phyloP scores from a whole-genome alignment of 495 filamentous ascomycete species.

The Corynascus novoguineensis region DNA sequence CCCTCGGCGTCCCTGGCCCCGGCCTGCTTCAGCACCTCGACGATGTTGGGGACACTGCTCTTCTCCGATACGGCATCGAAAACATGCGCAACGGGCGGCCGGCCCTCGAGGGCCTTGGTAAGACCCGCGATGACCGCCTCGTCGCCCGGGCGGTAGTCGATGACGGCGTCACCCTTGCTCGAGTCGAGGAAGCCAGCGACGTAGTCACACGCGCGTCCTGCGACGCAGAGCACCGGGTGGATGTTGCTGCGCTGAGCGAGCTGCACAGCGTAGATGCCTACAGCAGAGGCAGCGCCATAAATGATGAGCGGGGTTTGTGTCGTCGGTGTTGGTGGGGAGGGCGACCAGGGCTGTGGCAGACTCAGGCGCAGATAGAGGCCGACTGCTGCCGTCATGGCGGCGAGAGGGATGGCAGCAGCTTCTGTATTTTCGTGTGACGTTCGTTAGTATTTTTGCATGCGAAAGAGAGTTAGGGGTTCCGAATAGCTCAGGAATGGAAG shows the following conservation, averaged over 20 bases:
- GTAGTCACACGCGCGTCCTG: constrained; percentile 52
- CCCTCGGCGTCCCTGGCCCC: constrained; percentile 40
- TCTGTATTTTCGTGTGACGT: constrained; percentile 42
- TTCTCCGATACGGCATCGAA: constrained; percentile 58
- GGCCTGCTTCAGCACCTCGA: constrained; percentile 38
- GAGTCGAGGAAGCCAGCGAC: constrained; percentile 57
- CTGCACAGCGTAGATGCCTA: constrained; percentile 65
- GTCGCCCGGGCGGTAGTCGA: constrained; percentile 65
- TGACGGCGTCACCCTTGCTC: constrained; percentile 59
- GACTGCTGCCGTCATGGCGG: constrained; percentile 67
- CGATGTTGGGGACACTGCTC: constrained; percentile 43
- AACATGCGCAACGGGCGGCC: constrained; percentile 35
- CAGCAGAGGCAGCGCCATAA: constrained; percentile 63
- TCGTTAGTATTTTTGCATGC: neutral
- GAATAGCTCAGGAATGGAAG: neutral
- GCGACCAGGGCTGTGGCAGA: constrained; percentile 61
- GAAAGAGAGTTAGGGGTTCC: neutral
- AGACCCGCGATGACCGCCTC: constrained; percentile 49
- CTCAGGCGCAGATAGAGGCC: constrained; percentile 54
- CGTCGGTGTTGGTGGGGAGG: constrained; percentile 25
- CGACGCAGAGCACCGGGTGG: constrained; percentile 67
- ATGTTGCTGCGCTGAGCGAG: constrained; percentile 62
- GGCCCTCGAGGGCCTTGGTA: constrained; percentile 40
- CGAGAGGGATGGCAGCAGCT: constrained; percentile 65
- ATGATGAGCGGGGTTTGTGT: constrained; percentile 42